Conservation (phyloP, 1,284 basidiomycete species). For the Termitomyces sp. region DNA sequence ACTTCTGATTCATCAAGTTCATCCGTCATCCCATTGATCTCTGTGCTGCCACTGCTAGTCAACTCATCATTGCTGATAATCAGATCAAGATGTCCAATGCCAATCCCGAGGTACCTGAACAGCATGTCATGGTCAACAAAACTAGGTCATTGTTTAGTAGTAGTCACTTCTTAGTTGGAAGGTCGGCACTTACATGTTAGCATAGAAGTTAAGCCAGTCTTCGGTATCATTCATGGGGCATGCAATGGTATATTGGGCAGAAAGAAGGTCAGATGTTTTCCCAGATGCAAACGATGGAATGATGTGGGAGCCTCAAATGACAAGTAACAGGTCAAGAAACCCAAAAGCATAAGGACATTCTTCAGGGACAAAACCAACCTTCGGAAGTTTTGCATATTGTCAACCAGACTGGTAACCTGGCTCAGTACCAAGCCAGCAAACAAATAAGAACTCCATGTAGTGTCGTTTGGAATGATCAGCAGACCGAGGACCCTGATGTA, state of each 20-base stretch:
- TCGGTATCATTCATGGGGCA: slow-evolving; percentile 6
- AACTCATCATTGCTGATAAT: too few species aligned
- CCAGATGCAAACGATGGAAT: slow-evolving; percentile 28
- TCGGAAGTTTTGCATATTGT: slow-evolving; percentile 19
- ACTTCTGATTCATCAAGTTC: too few species aligned
- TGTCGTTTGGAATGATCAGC: slow-evolving; percentile 2
- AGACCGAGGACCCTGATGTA: background rate
- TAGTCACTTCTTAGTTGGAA: too few species aligned
- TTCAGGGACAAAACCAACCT: slow-evolving; percentile 26
- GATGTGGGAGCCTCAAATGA: slow-evolving; percentile 24
- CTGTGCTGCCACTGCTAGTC: too few species aligned
- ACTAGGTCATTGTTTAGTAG: too few species aligned
- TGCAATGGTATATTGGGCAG: background rate
- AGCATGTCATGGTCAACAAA: slow-evolving; percentile 13
- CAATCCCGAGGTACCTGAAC: background rate
- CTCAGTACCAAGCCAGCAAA: slow-evolving; percentile 28
- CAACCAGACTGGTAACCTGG: slow-evolving; percentile 14
- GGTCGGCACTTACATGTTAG: slow-evolving; percentile 29
- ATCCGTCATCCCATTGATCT: too few species aligned
- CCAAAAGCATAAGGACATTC: slow-evolving; percentile 27
- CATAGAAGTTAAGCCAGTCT: slow-evolving; percentile 29
- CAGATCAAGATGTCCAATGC: background rate
- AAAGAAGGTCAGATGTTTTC: slow-evolving; percentile 17
- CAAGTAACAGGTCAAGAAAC: slow-evolving; percentile 35
- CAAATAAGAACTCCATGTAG: slow-evolving; percentile 31